These are phyloP conservation scores for Eimeria maxima DNA, from an alignment of 169 alveolate species.

Conservation along the genomic window DNA sequence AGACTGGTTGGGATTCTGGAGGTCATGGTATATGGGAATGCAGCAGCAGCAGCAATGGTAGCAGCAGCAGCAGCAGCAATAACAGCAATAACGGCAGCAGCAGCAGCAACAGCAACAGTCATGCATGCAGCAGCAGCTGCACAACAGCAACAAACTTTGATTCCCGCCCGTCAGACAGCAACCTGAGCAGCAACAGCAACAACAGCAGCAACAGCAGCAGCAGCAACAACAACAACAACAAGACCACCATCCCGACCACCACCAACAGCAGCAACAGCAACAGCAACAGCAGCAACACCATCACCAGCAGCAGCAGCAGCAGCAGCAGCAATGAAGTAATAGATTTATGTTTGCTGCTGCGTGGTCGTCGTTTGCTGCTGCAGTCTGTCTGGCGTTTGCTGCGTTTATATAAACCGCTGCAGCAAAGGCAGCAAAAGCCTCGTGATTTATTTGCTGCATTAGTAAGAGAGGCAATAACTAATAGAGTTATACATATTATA, in stretches of 20 bases:
- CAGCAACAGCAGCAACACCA: no score
- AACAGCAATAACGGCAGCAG: neutral
- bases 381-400: slow-evolving; percentile 52
- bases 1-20: slow-evolving; percentile 19
- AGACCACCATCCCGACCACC: neutral
- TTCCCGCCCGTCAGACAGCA: neutral
- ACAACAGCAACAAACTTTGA: neutral
- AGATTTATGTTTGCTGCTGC: slow-evolving; percentile 38
- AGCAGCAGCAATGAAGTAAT: slow-evolving; percentile 38
- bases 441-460: slow-evolving; percentile 28
- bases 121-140: neutral
- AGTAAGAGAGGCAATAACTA: neutral
- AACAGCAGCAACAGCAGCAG: neutral
- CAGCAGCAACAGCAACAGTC: slow-evolving; percentile 7
- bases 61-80: slow-evolving; percentile 38
- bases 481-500: neutral
- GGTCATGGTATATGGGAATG: slow-evolving; percentile 29
- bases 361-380: slow-evolving; percentile 32
- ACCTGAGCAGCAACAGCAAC: neutral
- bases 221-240: no score
- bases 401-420: slow-evolving; percentile 56
- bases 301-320: slow-evolving; percentile 29
- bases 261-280: neutral
- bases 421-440: slow-evolving; percentile 65
- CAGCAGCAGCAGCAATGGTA: slow-evolving; percentile 42